Base-by-base conservation (phyloP, 1,284 basidiomycete species). In the Fereydounia khargensis region DNA sequence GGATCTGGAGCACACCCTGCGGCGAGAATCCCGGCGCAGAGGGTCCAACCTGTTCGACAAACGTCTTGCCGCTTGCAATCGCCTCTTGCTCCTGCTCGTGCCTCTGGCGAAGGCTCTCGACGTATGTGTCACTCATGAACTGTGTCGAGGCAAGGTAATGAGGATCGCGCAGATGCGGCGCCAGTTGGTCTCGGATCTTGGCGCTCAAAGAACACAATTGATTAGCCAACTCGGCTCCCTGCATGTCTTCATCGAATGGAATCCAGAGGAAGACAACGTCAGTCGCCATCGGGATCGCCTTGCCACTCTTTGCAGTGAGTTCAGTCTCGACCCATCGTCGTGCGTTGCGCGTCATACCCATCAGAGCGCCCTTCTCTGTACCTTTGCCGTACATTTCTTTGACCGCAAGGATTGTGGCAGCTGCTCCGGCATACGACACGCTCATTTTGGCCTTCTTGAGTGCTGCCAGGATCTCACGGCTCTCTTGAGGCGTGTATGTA, bases 251-350 rank as follows among this genome's bases (percentile, higher is more conserved):
- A n/a, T n/a, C 33, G 23, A 52, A 23, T 2, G 57, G 57, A 8
- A 60, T 49, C 57, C 57, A 60, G 14, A 60, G 25, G 20, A 56
- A 60, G 9, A 56, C 57, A 1, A 53, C 57, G 19, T 60, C 57
- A 19, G 53, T 51, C 1, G 52, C 57, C 4, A 60, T 23, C 4
- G 57, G 57, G 2, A 38, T 48, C 4, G 42, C 22, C 8, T 33
- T 28, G 28, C 42, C 30, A 10, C 28, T n/a, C n/a, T n/a, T n/a
- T n/a, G n/a, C n/a, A n/a, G n/a, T n/a, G n/a, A 37, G 20, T 21
- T 37, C 39, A 9, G 41, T 35, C 10, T 36, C 34, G 1, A 60
- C 16, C 57, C 57, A 60, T 35, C 57, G 30, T 37, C 57, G 32
- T 7, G 47, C 47, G 16, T 60, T 60, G 39, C 57, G 46, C 6